Evolutionary conservation across 2,329 filamentous ascomycete genomes (phyloP), one percentile per base, ranked within the genome.

Genomic region (Mycosphaerella sp.): DNA sequence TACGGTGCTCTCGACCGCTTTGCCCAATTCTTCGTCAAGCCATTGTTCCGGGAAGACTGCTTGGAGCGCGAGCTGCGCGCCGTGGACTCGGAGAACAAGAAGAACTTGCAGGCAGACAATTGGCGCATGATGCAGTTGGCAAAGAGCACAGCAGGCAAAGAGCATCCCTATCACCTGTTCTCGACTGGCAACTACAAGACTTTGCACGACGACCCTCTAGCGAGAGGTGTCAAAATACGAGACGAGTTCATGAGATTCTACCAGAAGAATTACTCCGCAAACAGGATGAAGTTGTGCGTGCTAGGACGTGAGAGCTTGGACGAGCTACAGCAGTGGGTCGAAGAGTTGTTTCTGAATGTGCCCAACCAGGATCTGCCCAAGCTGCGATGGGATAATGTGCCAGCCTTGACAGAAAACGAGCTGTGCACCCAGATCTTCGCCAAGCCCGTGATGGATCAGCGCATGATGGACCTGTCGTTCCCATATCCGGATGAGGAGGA

Each of bases 21-120:
- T 69, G 86, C 90, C 10, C 89, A 95, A 67, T 96, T 96, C 72
- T 96, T 96, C 69, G 84, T 95, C 58, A 80, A 86, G 55, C 90
- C 90, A 0, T 77, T 96, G 30, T 96, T 96, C 68, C 77, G 94
- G 8, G 82, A 85, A 48, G 88, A 83, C 58, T 93, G 89, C 0
- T 70, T 96, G 43, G 90, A 96, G 62, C 81, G 90, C 44, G 90
- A 96, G 71, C 75, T 96, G 56, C 83, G 80, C 59, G 90, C 90
- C 1, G 90, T 96, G 16, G 89, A 96, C 65, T 95, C 89, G 4
- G 90, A 96, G 70, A 95, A 96, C 73, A 95, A 95, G 78, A 96
- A 96, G 79, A 96, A 96, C 62, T 74, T 96, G 43, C 90, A 96
- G 71, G 91, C 82, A 66, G 90, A 96, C 64, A 79, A 80, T 50